A percentile compares a stretch with the other conserved stretches of the same genome.
phyloP scores from a whole-genome alignment of 2,329 filamentous ascomycete genomes.

The Alternaria ventricosa region DNA sequence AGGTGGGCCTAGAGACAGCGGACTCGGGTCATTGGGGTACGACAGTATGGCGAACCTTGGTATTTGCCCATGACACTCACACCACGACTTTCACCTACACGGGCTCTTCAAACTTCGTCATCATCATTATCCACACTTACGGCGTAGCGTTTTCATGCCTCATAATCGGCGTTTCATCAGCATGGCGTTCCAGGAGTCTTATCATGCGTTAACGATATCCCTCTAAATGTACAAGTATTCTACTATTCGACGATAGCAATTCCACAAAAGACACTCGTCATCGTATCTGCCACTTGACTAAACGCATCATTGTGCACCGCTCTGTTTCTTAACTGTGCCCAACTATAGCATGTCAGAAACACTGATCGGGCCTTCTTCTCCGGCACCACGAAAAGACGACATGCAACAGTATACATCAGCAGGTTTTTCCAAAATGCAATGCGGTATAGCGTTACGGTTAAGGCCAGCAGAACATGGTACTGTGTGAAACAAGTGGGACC shows the following conservation, averaged over 20 bases:
- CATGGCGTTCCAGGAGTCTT: neutral
- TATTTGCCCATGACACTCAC: neutral
- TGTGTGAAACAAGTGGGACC: neutral
- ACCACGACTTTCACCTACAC: neutral
- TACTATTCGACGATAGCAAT: neutral
- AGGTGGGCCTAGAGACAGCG: neutral
- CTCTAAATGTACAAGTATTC: neutral
- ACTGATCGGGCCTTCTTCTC: neutral
- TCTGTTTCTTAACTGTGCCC: neutral
- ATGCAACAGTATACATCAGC: neutral
- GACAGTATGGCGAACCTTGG: neutral
- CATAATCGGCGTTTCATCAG: neutral
- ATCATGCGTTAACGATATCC: constrained; percentile 1
- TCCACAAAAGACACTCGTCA: neutral
- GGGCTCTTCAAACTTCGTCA: neutral
- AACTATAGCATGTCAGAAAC: neutral
- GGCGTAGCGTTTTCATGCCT: neutral
- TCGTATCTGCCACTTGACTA: neutral
- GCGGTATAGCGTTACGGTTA: neutral
- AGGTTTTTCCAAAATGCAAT: neutral
- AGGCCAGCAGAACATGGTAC: neutral
- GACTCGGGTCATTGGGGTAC: neutral
- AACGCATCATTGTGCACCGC: neutral
- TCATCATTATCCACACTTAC: neutral
- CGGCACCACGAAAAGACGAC: neutral